Base-by-base conservation (phyloP, 495 filamentous ascomycete species). In the Paragyromitra xinjiangensis region DNA sequence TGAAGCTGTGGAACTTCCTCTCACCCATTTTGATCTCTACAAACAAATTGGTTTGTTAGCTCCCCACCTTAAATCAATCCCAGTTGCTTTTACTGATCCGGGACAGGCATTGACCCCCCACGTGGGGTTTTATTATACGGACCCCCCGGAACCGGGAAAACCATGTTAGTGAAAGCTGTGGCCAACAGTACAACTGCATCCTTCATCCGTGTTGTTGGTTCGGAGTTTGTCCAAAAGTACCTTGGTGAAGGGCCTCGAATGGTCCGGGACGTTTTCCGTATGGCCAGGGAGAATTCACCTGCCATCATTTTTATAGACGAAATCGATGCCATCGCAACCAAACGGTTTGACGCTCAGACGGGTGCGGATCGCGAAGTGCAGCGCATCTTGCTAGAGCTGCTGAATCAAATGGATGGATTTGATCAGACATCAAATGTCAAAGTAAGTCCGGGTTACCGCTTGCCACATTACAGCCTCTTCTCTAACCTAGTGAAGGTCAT, bases 391-490 rank as follows among this genome's bases (percentile, higher is more conserved):
- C 90, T 99, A 69, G 95, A 99, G 84, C 87, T 99, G 73, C 90
- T 99, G 71, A 99, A 99, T 86, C 95, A 99, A 85, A 98, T 99
- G 95, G 95, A 99, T 84, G 95, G 95, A 75, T 99, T 99, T 85
- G 95, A 99, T 84, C 95, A 98, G 84, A 95, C 94, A 1, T 92
- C 93, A 85, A 98, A 98, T 83, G 96, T 99, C 84, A 99, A 99
- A 85, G 81, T 81, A 78, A 48, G 51, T 50, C 22, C n/a, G 37
- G 45, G 9, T 29, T 39, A 44, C 44, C 19, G 6, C 26, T 62
- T 58, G 2, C 69, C 44, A 11, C 42, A 8, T 12, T 1, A 19
- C 3, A 26, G 9, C 50, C 53, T 12, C 24, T 75, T 19, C 55
- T 51, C 61, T 78, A 45, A 78, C 56, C 64, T 24, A 4, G 40